phyloP scores from a whole-genome alignment of 257 asterid genomes.

The Parsonsia alboflavescens region DNA sequence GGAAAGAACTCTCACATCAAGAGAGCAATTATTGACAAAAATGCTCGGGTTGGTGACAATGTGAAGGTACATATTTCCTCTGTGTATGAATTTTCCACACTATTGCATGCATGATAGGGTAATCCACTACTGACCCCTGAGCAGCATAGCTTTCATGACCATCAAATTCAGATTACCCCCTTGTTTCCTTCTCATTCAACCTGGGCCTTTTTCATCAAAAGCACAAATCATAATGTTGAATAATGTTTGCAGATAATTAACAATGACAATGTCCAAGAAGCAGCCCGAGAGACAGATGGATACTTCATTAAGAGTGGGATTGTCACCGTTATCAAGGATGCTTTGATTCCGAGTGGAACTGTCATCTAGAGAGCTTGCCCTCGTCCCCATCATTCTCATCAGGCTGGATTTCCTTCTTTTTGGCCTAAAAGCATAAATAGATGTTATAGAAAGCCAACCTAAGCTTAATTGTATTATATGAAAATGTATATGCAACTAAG shows the following conservation, averaged over 20 bases:
- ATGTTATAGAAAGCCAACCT: not conserved
- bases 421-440: not conserved
- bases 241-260: slow-evolving; percentile 52
- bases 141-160: not conserved
- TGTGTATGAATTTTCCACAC: not conserved
- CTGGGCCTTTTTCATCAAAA: not conserved
- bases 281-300: slow-evolving; percentile 91
- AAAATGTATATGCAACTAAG: not conserved
- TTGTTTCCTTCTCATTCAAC: not conserved
- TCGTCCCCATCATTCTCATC: not conserved
- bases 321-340: slow-evolving; percentile 87
- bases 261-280: slow-evolving; percentile 76
- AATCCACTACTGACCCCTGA: too few species aligned
- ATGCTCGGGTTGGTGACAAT: slow-evolving; percentile 78
- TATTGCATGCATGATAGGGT: not conserved
- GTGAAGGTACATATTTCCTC: slow-evolving; percentile 49
- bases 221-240: not conserved
- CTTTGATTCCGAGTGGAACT: slow-evolving; percentile 66
- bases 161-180: not conserved
- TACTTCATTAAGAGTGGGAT: slow-evolving; percentile 93
- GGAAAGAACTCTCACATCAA: slow-evolving; percentile 76
- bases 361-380: slow-evolving; percentile 36
- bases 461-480: not conserved
- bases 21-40: slow-evolving; percentile 92
- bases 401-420: not conserved